Percentiles rank a stretch among this genome's conserved stretches.
Conservation (phyloP, 495 filamentous ascomycete species). For the Aspergillus baeticus region DNA sequence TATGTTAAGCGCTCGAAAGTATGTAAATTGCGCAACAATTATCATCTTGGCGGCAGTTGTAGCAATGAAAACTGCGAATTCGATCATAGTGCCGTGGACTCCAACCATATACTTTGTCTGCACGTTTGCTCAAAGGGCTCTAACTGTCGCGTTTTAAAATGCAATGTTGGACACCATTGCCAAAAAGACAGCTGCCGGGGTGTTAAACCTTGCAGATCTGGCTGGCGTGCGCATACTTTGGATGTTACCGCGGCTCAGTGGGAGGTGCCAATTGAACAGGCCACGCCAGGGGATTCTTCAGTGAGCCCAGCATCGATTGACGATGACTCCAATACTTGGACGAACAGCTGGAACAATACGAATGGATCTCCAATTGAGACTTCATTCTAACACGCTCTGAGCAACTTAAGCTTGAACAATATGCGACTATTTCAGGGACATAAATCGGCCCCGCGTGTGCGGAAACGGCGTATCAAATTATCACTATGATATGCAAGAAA, state of each 20-base stretch:
- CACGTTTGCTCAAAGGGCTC: constrained; percentile 33
- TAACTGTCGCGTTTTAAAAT: constrained; percentile 39
- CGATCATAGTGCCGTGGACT: constrained; percentile 39
- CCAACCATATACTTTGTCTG: constrained; percentile 37
- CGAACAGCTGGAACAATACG: not conserved
- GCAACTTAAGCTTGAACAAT: too few relatives aligned
- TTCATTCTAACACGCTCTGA: not conserved
- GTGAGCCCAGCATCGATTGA: not conserved
- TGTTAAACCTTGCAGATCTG: constrained; percentile 37
- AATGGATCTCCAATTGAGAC: not conserved
- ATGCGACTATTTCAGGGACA: too few relatives aligned
- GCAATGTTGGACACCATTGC: constrained; percentile 46
- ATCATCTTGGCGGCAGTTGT: constrained; percentile 41
- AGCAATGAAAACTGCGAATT: constrained; percentile 35
- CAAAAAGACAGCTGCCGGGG: constrained; percentile 40
- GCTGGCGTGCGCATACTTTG: constrained; percentile 29
- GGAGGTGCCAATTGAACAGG: not conserved
- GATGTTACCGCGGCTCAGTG: constrained; percentile 18
- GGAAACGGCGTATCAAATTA: too few relatives aligned
- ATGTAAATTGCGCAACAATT: constrained; percentile 43
- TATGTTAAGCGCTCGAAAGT: constrained; percentile 33
- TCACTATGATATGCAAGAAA: too few relatives aligned
- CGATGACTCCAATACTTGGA: not conserved
- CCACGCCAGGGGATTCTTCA: not conserved
- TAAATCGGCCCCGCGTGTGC: too few relatives aligned